Conservation (phyloP, 2,329 filamentous ascomycete genomes). For the Pseudocercospora fijiensis region DNA sequence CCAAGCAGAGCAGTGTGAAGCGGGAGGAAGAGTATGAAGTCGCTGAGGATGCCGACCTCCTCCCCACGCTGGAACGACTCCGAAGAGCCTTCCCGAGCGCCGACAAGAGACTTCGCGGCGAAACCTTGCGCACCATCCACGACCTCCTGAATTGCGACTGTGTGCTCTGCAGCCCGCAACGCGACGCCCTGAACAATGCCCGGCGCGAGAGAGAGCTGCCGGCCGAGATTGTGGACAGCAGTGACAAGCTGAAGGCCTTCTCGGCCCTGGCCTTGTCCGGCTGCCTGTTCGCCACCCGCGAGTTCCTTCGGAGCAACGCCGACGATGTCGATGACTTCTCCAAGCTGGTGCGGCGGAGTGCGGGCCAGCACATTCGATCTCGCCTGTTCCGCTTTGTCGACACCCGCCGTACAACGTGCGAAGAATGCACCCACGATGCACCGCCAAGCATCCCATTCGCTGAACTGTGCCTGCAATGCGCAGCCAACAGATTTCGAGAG, state of each 20-base stretch:
- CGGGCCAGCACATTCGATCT: neutral
- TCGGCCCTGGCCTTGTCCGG: slow-evolving; percentile 11
- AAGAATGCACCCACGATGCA: neutral
- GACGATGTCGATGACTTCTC: slow-evolving; percentile 6
- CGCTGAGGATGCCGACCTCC: slow-evolving; percentile 2
- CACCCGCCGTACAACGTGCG: neutral
- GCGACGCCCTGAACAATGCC: slow-evolving; percentile 1
- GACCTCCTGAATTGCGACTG: slow-evolving; percentile 8
- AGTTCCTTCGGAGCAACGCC: slow-evolving; percentile 5
- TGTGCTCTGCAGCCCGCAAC: neutral
- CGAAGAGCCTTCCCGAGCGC: slow-evolving; percentile 4
- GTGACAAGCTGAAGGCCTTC: slow-evolving; percentile 12
- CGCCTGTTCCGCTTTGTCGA: slow-evolving; percentile 3
- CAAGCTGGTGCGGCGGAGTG: neutral
- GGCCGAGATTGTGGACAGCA: neutral
- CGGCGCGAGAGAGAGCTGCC: neutral
- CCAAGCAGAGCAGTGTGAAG: slow-evolving; percentile 10
- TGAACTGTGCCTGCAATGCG: neutral
- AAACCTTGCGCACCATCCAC: neutral
- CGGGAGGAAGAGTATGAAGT: slow-evolving; percentile 10
- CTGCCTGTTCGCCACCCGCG: slow-evolving; percentile 11
- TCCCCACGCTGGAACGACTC: slow-evolving; percentile 5
- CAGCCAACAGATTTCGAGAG: neutral
- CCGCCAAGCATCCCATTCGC: neutral
- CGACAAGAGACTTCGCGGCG: neutral